A percentile compares a stretch with the other conserved stretches of the same genome.
phyloP scores from a whole-genome alignment of 768 basidiomycete species.

The Boletus barrowsii region DNA sequence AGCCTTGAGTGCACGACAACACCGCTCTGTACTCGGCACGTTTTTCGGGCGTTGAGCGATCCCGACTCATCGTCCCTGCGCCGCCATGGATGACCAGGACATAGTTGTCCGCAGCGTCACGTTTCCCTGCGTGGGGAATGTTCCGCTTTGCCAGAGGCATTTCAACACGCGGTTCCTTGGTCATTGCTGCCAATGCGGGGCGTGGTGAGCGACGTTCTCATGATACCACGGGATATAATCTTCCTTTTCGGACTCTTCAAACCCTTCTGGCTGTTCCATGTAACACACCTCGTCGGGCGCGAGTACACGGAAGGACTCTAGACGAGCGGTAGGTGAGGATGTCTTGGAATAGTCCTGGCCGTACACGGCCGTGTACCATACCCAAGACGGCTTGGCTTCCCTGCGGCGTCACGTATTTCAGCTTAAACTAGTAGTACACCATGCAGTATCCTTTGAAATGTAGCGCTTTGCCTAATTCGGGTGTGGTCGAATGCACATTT shows the following conservation, averaged over 20 bases:
- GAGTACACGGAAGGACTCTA: too few species aligned
- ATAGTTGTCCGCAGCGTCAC: constrained; percentile 16
- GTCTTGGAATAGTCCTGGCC: too few species aligned
- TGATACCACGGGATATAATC: not conserved
- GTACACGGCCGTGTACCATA: too few species aligned
- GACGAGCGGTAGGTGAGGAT: too few species aligned
- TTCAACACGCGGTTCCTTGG: not conserved
- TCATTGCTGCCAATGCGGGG: constrained; percentile 2
- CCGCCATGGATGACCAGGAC: constrained; percentile 78
- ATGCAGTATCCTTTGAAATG: too few species aligned
- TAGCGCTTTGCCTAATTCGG: constrained; percentile 14
- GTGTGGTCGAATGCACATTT: not conserved
- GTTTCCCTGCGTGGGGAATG: constrained; percentile 9
- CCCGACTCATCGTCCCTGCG: constrained; percentile 64
- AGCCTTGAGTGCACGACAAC: constrained; percentile 53
- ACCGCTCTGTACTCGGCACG: constrained; percentile 55
- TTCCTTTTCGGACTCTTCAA: too few species aligned
- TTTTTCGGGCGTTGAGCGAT: constrained; percentile 57
- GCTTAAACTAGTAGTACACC: too few species aligned
- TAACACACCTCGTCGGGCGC: too few species aligned
- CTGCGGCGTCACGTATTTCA: too few species aligned
- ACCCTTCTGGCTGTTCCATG: too few species aligned
- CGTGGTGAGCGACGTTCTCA: not conserved
- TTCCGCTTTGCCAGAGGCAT: not conserved
- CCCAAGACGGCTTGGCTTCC: too few species aligned